Base-by-base conservation (phyloP, 1,284 basidiomycete species). In the Cutaneotrichosporon cutaneum region DNA sequence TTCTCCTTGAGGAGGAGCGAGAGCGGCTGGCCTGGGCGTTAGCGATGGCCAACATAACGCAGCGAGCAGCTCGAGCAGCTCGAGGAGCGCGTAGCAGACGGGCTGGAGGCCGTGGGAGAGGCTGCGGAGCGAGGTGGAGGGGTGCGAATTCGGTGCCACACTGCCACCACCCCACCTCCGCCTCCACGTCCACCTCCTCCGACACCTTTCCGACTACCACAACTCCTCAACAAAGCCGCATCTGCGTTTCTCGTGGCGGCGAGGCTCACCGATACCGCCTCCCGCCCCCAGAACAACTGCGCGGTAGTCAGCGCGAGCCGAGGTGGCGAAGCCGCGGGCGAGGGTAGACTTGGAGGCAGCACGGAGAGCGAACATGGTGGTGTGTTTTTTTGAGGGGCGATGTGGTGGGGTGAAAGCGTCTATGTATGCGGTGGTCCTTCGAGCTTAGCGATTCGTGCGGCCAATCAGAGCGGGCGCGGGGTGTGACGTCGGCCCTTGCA, bases 1-100 rank as follows among this genome's bases (percentile, higher is more conserved):
- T 93, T 90, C 66, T 84, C 80, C 84, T 97, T 97, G 78, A 96
- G 85, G 58, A 97, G 83, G 61, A 96, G 86, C 53, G 92, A 88
- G 76, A 97, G 84, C 65, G 93, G 93, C 82, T 96, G 94, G 76
- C 94, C 91, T 56, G 50, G 9, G 26, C 11, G 58, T 66, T 39
- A 65, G 64, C 36, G 18, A 1, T 36, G 10, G 6, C 4, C 32
- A 1, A 18, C 2, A 21, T 18, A n/a, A 33, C 6, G n/a, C 16
- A 13, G n/a, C n/a, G n/a, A 52, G n/a, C n/a, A n/a, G 48, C 4
- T 32, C 22, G 27, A 30, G 26, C 2, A 7, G 48, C 4, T 32
- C 22, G 27, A 30, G 26, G 0, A 7, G 24, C 48, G 48, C 9
- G 22, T 42, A 42, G 13, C 18, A 6, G 18, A 18, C 2, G 6